phyloP scores from a whole-genome alignment of 2,329 filamentous ascomycete genomes.

The Fusarium albosuccineum region DNA sequence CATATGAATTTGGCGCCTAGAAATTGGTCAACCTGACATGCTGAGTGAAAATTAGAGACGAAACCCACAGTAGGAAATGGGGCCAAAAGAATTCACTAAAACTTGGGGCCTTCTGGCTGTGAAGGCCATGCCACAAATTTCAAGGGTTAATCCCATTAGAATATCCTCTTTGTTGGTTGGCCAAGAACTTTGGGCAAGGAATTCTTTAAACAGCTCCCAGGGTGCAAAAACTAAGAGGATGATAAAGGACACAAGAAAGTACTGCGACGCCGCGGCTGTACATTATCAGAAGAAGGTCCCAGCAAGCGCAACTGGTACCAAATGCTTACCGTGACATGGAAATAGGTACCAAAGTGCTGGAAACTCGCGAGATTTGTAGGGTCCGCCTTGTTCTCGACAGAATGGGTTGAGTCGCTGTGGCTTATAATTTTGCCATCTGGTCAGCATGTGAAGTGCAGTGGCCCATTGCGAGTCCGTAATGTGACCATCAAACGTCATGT shows the following conservation, averaged over 20 bases:
- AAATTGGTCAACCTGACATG: neutral
- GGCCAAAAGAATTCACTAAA: constrained; percentile 62
- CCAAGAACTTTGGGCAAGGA: too few species aligned
- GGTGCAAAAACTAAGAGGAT: constrained; percentile 47
- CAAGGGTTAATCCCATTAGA: constrained; percentile 45
- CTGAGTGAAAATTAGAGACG: too few species aligned
- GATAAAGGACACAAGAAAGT: constrained; percentile 52
- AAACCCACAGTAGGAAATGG: constrained; percentile 60
- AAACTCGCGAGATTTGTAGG: constrained; percentile 39
- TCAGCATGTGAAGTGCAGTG: constrained; percentile 38
- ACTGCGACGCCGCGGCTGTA: constrained; percentile 59
- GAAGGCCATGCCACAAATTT: constrained; percentile 60
- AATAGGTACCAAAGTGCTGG: constrained; percentile 57
- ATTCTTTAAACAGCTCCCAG: constrained; percentile 7
- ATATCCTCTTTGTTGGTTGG: too few species aligned
- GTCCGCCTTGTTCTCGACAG: constrained; percentile 21
- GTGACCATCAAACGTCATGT: constrained; percentile 49
- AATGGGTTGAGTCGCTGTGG: constrained; percentile 52
- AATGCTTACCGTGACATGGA: constrained; percentile 57
- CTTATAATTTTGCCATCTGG: constrained; percentile 49
- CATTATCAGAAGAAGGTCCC: neutral
- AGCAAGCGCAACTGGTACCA: accelerated
- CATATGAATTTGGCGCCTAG: constrained; percentile 50
- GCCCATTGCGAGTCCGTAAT: constrained; percentile 37
- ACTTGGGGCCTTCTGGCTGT: constrained; percentile 58